These are phyloP conservation scores for Jaenimonas drosophilae DNA, from an alignment of 208 protist genomes.

Conservation along the genomic window DNA sequence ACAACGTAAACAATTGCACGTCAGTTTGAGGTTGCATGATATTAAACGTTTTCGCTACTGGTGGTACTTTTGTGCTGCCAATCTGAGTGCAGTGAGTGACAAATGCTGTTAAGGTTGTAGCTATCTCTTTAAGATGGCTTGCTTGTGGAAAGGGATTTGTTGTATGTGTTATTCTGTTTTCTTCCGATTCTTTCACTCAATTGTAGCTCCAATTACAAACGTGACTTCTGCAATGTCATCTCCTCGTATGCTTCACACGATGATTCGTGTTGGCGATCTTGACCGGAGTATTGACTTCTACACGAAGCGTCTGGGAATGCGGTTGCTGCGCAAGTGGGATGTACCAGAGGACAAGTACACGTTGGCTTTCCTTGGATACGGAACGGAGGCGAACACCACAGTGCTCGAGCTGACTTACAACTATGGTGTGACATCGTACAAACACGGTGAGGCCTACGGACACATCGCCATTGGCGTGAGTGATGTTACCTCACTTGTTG, in stretches of 20 bases:
- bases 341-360: constrained; percentile 67
- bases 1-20: too few relatives aligned
- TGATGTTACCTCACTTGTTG: constrained; percentile 43
- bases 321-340: constrained; percentile 71
- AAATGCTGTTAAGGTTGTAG: too few relatives aligned
- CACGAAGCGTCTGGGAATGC: constrained; percentile 68
- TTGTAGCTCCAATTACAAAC: background rate
- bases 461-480: constrained; percentile 81
- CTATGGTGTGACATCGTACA: constrained; percentile 61
- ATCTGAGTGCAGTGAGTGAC: too few relatives aligned
- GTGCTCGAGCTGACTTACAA: constrained; percentile 87
- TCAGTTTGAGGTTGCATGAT: too few relatives aligned
- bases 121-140: too few relatives aligned
- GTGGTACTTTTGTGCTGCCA: too few relatives aligned
- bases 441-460: constrained; percentile 64
- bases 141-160: background rate
- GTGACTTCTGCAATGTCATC: background rate
- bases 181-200: background rate
- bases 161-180: background rate
- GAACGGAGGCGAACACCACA: constrained; percentile 43
- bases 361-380: constrained; percentile 74
- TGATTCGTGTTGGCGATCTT: constrained; percentile 81
- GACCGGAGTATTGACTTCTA: constrained; percentile 80
- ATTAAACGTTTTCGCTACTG: too few relatives aligned
- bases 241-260: constrained; percentile 68